Base-by-base conservation (phyloP, 306 rosid genomes). In the Rosa persica region DNA sequence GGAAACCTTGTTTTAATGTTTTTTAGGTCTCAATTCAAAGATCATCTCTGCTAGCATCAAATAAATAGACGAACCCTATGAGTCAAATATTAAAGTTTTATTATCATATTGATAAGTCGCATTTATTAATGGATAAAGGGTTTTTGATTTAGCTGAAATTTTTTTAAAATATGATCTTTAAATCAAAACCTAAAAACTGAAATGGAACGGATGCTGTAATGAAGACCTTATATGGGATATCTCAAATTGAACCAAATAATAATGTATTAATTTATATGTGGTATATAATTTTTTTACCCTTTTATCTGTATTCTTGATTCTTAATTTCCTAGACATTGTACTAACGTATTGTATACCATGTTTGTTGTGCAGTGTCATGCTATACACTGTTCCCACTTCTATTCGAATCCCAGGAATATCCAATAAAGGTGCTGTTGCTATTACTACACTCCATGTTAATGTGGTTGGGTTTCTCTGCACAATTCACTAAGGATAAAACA, bases 341-440 rank as follows among this genome's bases (percentile, higher is more conserved):
- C 44, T 78, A 70, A 80, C 69, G 11, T 78, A 62, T 62, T 76
- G 62, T 80, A 2, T 65, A 15, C 46, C 12, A 25, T 8, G 42
- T 65, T 49, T 43, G 23, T 36, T 39, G n/a, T 86, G 87, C 93
- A 95, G 97, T 87, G 34, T 92, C 97, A 15, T 92, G 98, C 90
- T 91, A 92, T 82, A 91, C 98, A 4, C 75, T 88, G 73, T 92
- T 95, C 70, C 98, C 98, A 0, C 90, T 92, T 22, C 88, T 95
- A 68, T 89, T 83, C 76, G 96, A 88, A 86, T 87, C 91, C 73
- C 98, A 81, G 81, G 98, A 95, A 80, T 92, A 91, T 77, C 97
- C 97, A 30, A 83, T 95, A 78, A 95, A 91, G 85, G 89, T 89
- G 60, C 75, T 89, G 27, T 73, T 95, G 81, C 86, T 95, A 65